Percentiles rank a stretch among this genome's conserved stretches.
Conservation (phyloP, 345 rosid species). For the Kandelia obovata region DNA sequence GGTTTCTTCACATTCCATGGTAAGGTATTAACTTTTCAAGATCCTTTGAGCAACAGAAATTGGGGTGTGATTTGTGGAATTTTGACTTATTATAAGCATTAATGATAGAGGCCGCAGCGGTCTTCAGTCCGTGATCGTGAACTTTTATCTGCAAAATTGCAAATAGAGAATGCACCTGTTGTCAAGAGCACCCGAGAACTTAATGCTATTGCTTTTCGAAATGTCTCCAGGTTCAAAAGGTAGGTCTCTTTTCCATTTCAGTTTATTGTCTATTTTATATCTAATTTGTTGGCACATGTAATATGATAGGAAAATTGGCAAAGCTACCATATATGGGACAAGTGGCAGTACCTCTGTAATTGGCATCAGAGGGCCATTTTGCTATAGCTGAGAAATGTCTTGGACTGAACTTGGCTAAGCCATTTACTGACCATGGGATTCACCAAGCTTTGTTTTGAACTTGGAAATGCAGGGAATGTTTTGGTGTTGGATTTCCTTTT, state of each 20-base stretch:
- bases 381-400: no score
- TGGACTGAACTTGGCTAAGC: no score
- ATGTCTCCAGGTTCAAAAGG: constrained; percentile 71
- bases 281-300: neutral
- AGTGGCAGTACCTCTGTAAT: neutral
- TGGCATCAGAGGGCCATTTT: no score
- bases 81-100: constrained; percentile 17
- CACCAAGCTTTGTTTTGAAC: neutral
- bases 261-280: neutral
- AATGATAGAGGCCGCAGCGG: constrained; percentile 47
- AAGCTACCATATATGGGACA: no score
- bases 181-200: constrained; percentile 33
- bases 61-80: constrained; percentile 8
- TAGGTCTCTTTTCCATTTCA: constrained; percentile 12
- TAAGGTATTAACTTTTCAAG: constrained; percentile 28
- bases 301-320: no score
- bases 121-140: constrained; percentile 57
- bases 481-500: neutral
- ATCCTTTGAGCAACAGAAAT: constrained; percentile 9
- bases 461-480: neutral
- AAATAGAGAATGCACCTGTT: constrained; percentile 57
- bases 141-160: constrained; percentile 48
- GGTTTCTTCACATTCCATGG: constrained; percentile 45
- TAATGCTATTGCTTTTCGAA: constrained; percentile 49
- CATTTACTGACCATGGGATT: no score